Base-by-base conservation (phyloP, 2,329 filamentous ascomycete genomes). In the Fusarium succisae region DNA sequence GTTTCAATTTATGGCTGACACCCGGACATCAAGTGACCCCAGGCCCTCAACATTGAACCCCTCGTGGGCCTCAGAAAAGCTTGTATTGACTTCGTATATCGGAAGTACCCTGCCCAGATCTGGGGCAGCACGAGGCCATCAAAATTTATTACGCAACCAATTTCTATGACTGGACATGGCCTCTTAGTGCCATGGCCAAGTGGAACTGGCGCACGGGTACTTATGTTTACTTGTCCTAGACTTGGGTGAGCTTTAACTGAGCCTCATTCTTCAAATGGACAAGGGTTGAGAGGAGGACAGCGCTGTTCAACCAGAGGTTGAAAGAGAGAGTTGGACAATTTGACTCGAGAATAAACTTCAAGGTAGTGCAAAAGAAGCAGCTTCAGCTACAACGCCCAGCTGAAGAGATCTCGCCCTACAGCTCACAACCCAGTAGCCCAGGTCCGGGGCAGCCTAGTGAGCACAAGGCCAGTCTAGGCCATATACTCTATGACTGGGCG, bases 91-190 rank as follows among this genome's bases (percentile, higher is more conserved):
- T 28, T 66, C 69, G 72, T 75, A 75, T 59, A 55, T 56, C n/a
- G 15, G 28, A 47, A 54, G 72, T 75, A 75, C 63, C 39, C 37
- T 62, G 72, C 72, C 72, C 75, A 75, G 69, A 70, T 62, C 72
- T 75, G 72, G 72, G 72, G 65, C 69, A 70, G 69, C 72, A 75
- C 72, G 72, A 66, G 72, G 72, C 55, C 64, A 45, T 63, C 54
- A 67, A 63, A 75, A 59, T 43, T 48, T 58, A 73, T 75, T 73
- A 75, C 69, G 69, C 73, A 75, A 69, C 61, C 64, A 70, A 54
- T 44, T 63, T 56, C 38, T 50, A 66, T 55, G 66, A 69, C 73
- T 63, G 62, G 71, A 54, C 47, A 28, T 70, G 63, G 53, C 32
- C 38, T 54, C 28, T 65, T 74, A 58, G 63, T 58, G 51, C 51